These are phyloP conservation scores for Ceratocystis harringtonii DNA, from an alignment of 2,329 filamentous ascomycete genomes.

Conservation along the genomic window DNA sequence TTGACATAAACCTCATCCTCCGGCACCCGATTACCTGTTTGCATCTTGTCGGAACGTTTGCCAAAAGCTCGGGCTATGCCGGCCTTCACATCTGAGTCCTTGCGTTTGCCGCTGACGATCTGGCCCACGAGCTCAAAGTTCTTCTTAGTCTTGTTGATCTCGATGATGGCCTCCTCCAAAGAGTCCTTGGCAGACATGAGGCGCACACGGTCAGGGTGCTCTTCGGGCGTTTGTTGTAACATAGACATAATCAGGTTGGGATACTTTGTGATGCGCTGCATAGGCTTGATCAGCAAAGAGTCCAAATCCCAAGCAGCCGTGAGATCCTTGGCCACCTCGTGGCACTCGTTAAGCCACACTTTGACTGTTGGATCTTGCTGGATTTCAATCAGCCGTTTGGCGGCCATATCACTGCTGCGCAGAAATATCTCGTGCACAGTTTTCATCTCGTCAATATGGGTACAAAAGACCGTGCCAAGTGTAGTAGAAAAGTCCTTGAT, in stretches of 20 bases:
- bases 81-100: slow-evolving; percentile 75
- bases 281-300: slow-evolving; percentile 91
- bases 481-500: slow-evolving; percentile 37
- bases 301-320: slow-evolving; percentile 91
- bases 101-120: slow-evolving; percentile 64
- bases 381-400: slow-evolving; percentile 45
- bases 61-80: slow-evolving; percentile 80
- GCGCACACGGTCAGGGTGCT: slow-evolving; percentile 66
- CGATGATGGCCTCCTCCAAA: slow-evolving; percentile 53
- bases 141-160: slow-evolving; percentile 93
- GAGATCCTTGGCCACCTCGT: slow-evolving; percentile 78
- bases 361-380: slow-evolving; percentile 48
- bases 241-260: slow-evolving; percentile 71
- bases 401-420: slow-evolving; percentile 47
- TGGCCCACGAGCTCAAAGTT: slow-evolving; percentile 85
- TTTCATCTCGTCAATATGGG: slow-evolving; percentile 46
- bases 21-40: slow-evolving; percentile 44
- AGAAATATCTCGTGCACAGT: slow-evolving; percentile 45
- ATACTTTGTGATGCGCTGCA: slow-evolving; percentile 89
- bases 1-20: slow-evolving; percentile 73
- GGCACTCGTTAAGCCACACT: slow-evolving; percentile 89
- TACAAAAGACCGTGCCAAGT: slow-evolving; percentile 39
- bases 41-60: slow-evolving; percentile 69
- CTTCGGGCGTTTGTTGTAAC: slow-evolving; percentile 59
- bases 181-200: slow-evolving; percentile 40